Base-by-base conservation (phyloP, 1,284 basidiomycete genomes). In the Cystobasidiaceae sp. region DNA sequence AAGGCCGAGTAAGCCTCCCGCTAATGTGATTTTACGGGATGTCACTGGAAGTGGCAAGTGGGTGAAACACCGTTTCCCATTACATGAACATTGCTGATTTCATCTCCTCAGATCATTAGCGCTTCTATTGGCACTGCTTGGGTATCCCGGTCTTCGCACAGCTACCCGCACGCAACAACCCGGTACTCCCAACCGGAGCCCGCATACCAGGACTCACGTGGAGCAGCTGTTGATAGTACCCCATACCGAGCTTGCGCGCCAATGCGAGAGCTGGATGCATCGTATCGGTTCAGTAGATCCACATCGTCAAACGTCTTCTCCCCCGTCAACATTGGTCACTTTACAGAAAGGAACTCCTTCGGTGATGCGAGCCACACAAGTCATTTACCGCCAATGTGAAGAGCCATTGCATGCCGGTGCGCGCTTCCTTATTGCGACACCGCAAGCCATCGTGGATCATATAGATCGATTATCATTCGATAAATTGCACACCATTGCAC, bases 31-130 rank as follows among this genome's bases (percentile, higher is more conserved):
- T 11, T 28, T 64, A 52, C 61, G 61, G 13, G 61, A 64, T 41
- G 51, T 64, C 21, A 64, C 61, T 32, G 61, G 61, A 19, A 54
- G 49, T 17, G 61, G 61, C 13, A 64, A 64, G 61, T 64, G 33
- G 37, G 61, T 56, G 17, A n/a, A 5, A 9, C 15, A 9, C 15
- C 45, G 9, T 19, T 15, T 48, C 45, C 21, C 45, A 9, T 25
- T 9, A 13, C 45, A 13, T 48, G 8, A 51, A 23, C 28, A 4
- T 48, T 17, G 13, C 45, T 23, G 13, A 8, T 48, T 23, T 8
- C 17, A 15, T 25, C 13, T 28, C 25, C 23, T 13, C 37, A 64
- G 61, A 30, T 64, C 61, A 17, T 21, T 64, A 5, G 61, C 61
- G 6, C 45, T 64, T 39, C 33, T 64, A 8, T 33, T 64, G 8